Conservation (phyloP, 345 rosid genomes). For the Lumnitzera littorea region DNA sequence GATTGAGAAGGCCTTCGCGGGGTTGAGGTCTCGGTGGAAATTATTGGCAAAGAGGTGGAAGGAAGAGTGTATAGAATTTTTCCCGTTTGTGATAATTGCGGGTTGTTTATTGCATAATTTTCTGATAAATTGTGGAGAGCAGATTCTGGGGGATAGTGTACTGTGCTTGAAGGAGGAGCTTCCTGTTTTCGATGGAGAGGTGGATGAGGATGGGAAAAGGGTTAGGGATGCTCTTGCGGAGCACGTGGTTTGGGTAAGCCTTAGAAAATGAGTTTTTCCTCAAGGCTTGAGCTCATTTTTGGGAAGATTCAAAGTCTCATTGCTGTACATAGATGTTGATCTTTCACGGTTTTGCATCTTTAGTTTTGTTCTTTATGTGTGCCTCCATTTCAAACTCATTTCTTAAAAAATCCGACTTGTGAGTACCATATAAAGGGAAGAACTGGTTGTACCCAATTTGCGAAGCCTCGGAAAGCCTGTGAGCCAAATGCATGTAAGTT, state of each 20-base stretch:
- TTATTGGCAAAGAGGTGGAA: constrained; percentile 58
- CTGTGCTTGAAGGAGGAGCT: constrained; percentile 16
- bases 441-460: too few relatives aligned
- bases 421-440: too few relatives aligned
- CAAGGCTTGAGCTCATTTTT: neutral
- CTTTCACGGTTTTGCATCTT: too few relatives aligned
- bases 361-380: too few relatives aligned
- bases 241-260: constrained; percentile 40
- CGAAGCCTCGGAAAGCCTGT: too few relatives aligned
- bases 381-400: too few relatives aligned
- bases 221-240: constrained; percentile 54
- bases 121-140: constrained; percentile 45
- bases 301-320: too few relatives aligned
- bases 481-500: too few relatives aligned
- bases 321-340: too few relatives aligned
- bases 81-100: constrained; percentile 56
- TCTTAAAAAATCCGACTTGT: too few relatives aligned
- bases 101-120: constrained; percentile 71
- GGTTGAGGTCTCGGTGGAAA: constrained; percentile 53
- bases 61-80: constrained; percentile 45
- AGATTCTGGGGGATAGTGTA: constrained; percentile 20
- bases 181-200: constrained; percentile 36
- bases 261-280: constrained; percentile 17
- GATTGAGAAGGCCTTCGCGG: constrained; percentile 36
- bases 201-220: constrained; percentile 27